Evolutionary conservation across 768 basidiomycete genomes (phyloP), one percentile per base, ranked within the genome.

Genomic region (Boletus speciosus): DNA sequence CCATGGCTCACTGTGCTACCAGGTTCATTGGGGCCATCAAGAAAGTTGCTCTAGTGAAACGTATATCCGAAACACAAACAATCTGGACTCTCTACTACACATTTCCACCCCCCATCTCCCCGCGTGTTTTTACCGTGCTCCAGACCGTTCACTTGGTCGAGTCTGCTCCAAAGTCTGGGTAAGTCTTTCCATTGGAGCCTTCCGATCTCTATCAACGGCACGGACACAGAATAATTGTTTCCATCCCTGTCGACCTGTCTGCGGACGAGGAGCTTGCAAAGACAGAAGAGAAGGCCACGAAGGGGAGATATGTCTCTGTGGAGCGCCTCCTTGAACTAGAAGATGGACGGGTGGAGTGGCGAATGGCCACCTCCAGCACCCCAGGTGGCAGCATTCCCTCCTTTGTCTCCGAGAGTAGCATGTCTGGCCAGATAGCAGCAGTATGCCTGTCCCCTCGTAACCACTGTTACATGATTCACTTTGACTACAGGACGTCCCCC

Each of bases 61-160:
- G 78, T 25, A 66, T 90, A 40, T 88, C 87, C 0, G 74, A 80
- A 11, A 84, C 78, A 3, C 80, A 85, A 47, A 73, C 76, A 3
- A 82, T 90, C 56, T 90, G 87, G 88, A 79, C 85, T 0, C 57
- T 87, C 55, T 81, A 82, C 67, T 92, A 92, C 69, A 85, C 78
- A 3, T 88, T 90, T 69, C 74, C 81, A 1, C 81, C 85, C 6
- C 83, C 88, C 3, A 69, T 90, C 19, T 84, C 87, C 4, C 82
- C 88, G 10, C 83, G 89, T 14, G 79, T 87, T 21, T 92, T 90
- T 69, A 90, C 88, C 2, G 85, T 84, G 35, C 68, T 90, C 37
- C 87, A 89, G 63, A 78, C 85, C n/a, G 73, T 74, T 10, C 76
- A 82, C 55, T 70, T 85, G 25, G 69, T 74, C 25, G 76, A 81